Base-by-base conservation (phyloP, 1,284 basidiomycete genomes). In the Mrakiaceae sp. region DNA sequence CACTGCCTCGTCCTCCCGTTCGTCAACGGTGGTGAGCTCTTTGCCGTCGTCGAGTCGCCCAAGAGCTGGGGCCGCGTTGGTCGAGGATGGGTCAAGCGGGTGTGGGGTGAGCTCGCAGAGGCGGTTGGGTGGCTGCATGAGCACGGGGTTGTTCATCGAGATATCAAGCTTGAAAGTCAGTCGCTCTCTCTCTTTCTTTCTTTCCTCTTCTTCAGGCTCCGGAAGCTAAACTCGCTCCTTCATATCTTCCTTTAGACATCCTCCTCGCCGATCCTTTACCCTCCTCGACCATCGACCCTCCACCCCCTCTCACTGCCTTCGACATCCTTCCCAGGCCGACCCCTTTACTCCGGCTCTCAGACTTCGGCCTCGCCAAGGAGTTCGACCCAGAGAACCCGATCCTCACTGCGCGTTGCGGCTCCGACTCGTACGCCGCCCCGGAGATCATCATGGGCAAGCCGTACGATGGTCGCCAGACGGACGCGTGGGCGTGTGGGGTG, bases 161-260 rank as follows among this genome's bases (percentile, higher is more conserved):
- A 96, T 77, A 86, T 96, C 77, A 96, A 96, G 78, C 83, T 96
- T 16, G 92, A 96, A 76, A 96, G 90, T 92, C 71, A 72, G 88
- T 82, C 2, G 58, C 56, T 62, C 11, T n/a, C 48, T 60, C 42
- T 9, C 27, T 44, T 12, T 27, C 56, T 57, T 14, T 43, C 64
- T 51, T 10, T 54, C 52, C 8, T 10, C 48, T 47, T 4, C 84
- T 83, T 86, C 71, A 82, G 86, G 67, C 77, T 87, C 46, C 77
- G 0, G 4, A 27, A 27, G 3, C 5, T 27, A 48, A 59, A 43
- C 52, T 43, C 3, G n/a, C 9, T 12, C 12, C 42, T 50, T 39
- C 16, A 48, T 62, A 39, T 68, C 51, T 61, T 11, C 46, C 64
- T 44, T 12, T 54, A 85, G 84, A 87, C 71, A 83, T 86, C 67